Evolutionary conservation across 331 rosid species (phyloP).

Genomic region (Prunus yedoensis): DNA sequence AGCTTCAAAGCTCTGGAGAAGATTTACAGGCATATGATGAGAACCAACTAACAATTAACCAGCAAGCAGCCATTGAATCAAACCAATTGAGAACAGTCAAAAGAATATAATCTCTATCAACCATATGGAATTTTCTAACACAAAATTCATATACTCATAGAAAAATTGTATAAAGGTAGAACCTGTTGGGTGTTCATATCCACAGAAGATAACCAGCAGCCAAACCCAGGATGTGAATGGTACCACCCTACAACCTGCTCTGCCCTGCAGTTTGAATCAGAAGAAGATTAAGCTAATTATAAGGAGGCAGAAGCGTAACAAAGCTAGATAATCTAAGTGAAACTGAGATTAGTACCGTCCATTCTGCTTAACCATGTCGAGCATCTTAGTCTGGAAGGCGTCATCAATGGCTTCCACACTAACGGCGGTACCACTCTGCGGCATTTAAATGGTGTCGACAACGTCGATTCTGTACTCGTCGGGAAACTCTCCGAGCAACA

Average conservation of each 20-base stretch:
- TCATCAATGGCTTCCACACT: slow-evolving; percentile 98
- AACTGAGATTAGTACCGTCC: slow-evolving; percentile 55
- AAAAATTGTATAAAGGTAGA: not conserved
- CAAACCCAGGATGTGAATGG: slow-evolving; percentile 97
- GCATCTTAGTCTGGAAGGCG: slow-evolving; percentile 96
- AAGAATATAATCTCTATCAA: too few relatives aligned
- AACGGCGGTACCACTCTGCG: slow-evolving; percentile 95
- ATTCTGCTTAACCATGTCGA: slow-evolving; percentile 92
- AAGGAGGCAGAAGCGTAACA: too few relatives aligned
- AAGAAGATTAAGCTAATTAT: too few relatives aligned
- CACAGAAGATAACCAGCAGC: slow-evolving; percentile 99
- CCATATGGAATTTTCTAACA: too few relatives aligned
- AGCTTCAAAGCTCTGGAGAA: slow-evolving; percentile 89
- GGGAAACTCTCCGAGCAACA: slow-evolving; percentile 93
- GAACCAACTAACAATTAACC: too few relatives aligned
- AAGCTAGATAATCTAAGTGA: slow-evolving; percentile 22
- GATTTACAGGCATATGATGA: not conserved
- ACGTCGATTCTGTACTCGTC: slow-evolving; percentile 92
- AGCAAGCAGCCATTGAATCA: too few relatives aligned
- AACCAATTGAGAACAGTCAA: too few relatives aligned
- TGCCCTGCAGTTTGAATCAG: too few relatives aligned
- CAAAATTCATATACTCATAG: too few relatives aligned
- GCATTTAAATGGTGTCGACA: slow-evolving; percentile 94
- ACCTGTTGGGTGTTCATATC: slow-evolving; percentile 98
- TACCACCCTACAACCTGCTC: slow-evolving; percentile 91